Conservation (phyloP, 2,329 filamentous ascomycete species). For the Penicillium sp. region DNA sequence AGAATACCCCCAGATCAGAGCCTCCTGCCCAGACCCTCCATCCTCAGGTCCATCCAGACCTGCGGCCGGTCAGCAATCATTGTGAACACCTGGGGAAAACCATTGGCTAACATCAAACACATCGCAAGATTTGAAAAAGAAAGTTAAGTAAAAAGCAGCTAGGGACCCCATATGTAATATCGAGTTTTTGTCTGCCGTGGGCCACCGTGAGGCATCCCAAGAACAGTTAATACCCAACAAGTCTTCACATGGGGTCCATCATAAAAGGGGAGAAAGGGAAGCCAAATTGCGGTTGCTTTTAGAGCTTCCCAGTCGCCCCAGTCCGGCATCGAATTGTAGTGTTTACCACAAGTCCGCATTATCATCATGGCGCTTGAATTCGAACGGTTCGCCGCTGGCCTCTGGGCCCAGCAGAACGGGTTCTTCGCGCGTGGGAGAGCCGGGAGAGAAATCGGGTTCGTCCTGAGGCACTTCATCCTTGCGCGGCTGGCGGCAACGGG, state of each 20-base stretch:
- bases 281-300: not conserved
- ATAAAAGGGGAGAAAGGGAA: not conserved
- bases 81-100: not conserved
- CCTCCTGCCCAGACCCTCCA: slow-evolving; percentile 7
- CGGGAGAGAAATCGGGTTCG: not conserved
- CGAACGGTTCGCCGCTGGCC: not conserved
- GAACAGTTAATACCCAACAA: not conserved
- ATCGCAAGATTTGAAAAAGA: not conserved
- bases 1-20: not conserved
- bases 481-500: slow-evolving; percentile 37
- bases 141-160: not conserved
- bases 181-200: not conserved
- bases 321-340: not conserved
- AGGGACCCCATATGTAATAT: not conserved
- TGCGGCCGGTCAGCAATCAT: slow-evolving; percentile 3
- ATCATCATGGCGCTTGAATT: not conserved
- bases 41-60: not conserved
- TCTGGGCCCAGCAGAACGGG: not conserved
- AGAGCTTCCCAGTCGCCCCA: not conserved
- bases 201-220: slow-evolving; percentile 2
- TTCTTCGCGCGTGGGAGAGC: not conserved
- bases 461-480: slow-evolving; percentile 14
- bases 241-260: not conserved
- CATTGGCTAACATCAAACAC: not conserved
- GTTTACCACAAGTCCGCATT: not conserved